These are phyloP conservation scores for Saccharomycopsis capsularis DNA, from an alignment of 805 yeast genomes.

Conservation along the genomic window DNA sequence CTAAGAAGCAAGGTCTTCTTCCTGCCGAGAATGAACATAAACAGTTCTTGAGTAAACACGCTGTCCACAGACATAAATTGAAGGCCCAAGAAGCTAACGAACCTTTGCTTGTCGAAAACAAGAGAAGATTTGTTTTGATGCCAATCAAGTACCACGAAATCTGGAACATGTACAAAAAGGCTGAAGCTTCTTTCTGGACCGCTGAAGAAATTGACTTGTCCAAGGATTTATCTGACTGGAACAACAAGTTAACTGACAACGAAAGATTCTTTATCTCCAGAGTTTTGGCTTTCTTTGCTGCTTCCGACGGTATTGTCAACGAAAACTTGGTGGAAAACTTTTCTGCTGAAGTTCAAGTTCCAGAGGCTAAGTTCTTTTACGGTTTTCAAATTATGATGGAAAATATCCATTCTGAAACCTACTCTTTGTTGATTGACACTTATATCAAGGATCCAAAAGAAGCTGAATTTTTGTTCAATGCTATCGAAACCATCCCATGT, in stretches of 20 bases:
- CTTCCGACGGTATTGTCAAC: constrained; percentile 96
- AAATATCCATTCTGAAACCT: constrained; percentile 96
- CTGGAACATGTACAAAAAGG: constrained; percentile 98
- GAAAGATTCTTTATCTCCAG: constrained; percentile 90
- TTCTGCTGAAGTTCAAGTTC: constrained; percentile 92
- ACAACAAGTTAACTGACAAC: constrained; percentile 76
- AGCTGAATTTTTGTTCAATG: constrained; percentile 84
- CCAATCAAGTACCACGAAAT: constrained; percentile 96
- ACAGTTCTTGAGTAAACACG: constrained; percentile 53
- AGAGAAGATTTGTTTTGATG: constrained; percentile 83
- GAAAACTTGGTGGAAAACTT: constrained; percentile 97
- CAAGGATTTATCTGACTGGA: constrained; percentile 92
- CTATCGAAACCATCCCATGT: constrained; percentile 93
- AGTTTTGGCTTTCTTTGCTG: constrained; percentile 96
- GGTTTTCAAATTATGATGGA: constrained; percentile 99
- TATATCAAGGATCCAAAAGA: constrained; percentile 95
- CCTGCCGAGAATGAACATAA: constrained; percentile 35
- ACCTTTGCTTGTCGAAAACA: constrained; percentile 81
- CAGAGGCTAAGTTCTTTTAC: constrained; percentile 97
- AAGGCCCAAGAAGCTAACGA: constrained; percentile 78
- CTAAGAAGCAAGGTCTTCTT: constrained; percentile 13
- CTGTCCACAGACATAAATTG: constrained; percentile 64
- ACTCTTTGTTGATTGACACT: constrained; percentile 88
- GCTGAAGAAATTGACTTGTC: constrained; percentile 97
- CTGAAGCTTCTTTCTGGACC: constrained; percentile 99